phyloP scores from a whole-genome alignment of 805 yeast species.

The Lachancea sp. region DNA sequence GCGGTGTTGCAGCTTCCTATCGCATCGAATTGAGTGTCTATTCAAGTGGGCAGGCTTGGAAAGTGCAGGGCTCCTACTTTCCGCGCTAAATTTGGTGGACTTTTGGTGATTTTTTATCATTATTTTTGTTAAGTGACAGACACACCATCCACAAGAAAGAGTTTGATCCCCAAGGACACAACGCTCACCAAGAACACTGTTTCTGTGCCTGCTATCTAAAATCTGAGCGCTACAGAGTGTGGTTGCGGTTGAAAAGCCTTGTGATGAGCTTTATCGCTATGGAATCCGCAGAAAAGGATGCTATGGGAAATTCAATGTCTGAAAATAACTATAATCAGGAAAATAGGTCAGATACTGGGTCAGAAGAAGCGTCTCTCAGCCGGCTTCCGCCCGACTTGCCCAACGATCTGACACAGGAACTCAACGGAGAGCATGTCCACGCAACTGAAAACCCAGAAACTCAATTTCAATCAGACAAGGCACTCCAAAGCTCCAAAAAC shows the following conservation, averaged over 20 bases:
- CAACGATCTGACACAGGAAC: not conserved
- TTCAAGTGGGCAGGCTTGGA: not conserved
- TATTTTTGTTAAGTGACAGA: not conserved
- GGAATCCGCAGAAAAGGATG: slow-evolving; percentile 1
- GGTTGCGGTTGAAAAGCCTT: too few relatives aligned
- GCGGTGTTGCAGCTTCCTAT: not conserved
- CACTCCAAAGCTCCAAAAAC: not conserved
- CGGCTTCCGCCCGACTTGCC: not conserved
- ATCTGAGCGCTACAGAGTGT: too few relatives aligned
- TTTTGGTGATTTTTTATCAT: not conserved
- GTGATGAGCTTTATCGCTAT: not conserved
- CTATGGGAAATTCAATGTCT: not conserved
- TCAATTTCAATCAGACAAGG: not conserved
- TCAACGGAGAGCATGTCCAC: not conserved
- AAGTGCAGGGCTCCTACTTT: not conserved
- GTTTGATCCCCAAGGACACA: not conserved
- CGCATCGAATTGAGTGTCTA: not conserved
- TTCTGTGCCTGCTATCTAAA: too few relatives aligned
- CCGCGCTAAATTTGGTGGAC: too few relatives aligned
- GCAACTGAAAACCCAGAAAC: not conserved
- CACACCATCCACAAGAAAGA: not conserved
- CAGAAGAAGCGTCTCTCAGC: not conserved
- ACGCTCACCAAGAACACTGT: not conserved
- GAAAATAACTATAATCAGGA: not conserved
- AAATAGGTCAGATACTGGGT: not conserved